Evolutionary conservation across 176 grass and related monocot species (phyloP).

Genomic region (Bromus sterilis): DNA sequence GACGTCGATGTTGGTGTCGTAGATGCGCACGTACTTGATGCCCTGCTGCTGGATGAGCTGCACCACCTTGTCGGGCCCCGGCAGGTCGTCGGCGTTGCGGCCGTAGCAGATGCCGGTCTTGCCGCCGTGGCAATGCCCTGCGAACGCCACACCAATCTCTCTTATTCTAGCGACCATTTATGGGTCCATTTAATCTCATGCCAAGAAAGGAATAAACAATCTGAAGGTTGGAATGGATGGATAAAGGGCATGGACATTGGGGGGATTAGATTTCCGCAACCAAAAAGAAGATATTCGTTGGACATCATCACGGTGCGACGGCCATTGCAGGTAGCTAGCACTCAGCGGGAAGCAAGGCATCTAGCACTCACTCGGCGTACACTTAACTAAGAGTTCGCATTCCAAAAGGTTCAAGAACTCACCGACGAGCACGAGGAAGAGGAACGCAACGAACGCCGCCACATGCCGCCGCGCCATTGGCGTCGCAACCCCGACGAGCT

Average conservation of each 20-base stretch:
- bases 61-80: slow-evolving; percentile 71
- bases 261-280: not conserved
- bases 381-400: not conserved
- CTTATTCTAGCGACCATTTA: not conserved
- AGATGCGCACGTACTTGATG: slow-evolving; percentile 89
- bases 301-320: not conserved
- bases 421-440: slow-evolving; percentile 36
- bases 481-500: not conserved
- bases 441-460: slow-evolving; percentile 6
- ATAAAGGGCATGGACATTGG: not conserved
- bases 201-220: not conserved
- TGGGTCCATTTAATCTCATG: not conserved
- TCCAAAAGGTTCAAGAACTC: slow-evolving; percentile 13
- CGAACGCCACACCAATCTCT: not conserved
- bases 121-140: slow-evolving; percentile 53
- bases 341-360: slow-evolving; percentile 30
- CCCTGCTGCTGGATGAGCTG: slow-evolving; percentile 69
- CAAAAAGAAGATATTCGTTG: not conserved
- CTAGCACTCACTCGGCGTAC: not conserved
- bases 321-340: not conserved
- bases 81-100: slow-evolving; percentile 90
- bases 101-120: slow-evolving; percentile 94
- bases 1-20: slow-evolving; percentile 88
- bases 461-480: slow-evolving; percentile 27
- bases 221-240: not conserved